Evolutionary conservation across 2,329 filamentous ascomycete species (phyloP).

Genomic region (Plenodomus biglobosus): DNA sequence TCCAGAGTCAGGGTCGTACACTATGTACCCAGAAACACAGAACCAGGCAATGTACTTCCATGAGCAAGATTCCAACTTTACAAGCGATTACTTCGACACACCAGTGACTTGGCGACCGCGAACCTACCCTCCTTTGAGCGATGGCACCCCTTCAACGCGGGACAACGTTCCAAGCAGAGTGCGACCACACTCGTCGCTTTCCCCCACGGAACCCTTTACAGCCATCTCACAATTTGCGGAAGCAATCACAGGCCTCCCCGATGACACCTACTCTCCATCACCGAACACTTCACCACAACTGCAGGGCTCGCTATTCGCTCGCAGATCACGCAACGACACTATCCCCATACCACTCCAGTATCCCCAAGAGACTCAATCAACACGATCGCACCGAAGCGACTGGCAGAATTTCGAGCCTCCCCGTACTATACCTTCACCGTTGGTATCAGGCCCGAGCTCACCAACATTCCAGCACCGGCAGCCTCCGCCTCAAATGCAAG

Average conservation of each 20-base stretch:
- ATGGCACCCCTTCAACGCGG: slow-evolving; percentile 15
- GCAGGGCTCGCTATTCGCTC: slow-evolving; percentile 39
- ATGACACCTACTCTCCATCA: slow-evolving; percentile 34
- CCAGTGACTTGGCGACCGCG: slow-evolving; percentile 23
- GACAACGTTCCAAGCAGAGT: slow-evolving; percentile 20
- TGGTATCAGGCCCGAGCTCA: slow-evolving; percentile 15
- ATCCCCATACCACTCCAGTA: slow-evolving; percentile 29
- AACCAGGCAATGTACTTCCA: neutral
- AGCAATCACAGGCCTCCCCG: slow-evolving; percentile 41
- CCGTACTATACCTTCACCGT: slow-evolving; percentile 8
- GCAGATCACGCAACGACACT: slow-evolving; percentile 28
- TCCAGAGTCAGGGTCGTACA: slow-evolving; percentile 15
- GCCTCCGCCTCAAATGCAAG: slow-evolving; percentile 23
- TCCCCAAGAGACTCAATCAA: slow-evolving; percentile 13
- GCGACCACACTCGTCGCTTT: slow-evolving; percentile 39
- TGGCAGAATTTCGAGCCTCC: slow-evolving; percentile 35
- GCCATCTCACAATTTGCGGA: slow-evolving; percentile 43
- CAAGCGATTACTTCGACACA: slow-evolving; percentile 25
- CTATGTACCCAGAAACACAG: slow-evolving; percentile 13
- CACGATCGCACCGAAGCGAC: slow-evolving; percentile 11
- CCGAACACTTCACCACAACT: slow-evolving; percentile 36
- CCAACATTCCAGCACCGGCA: slow-evolving; percentile 17
- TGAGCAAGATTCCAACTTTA: slow-evolving; percentile 17
- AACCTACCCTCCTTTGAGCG: slow-evolving; percentile 27
- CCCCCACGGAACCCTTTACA: slow-evolving; percentile 40